Evolutionary conservation across 352 stramenopile genomes (phyloP).

Genomic region (Blastocystis sp.): DNA sequence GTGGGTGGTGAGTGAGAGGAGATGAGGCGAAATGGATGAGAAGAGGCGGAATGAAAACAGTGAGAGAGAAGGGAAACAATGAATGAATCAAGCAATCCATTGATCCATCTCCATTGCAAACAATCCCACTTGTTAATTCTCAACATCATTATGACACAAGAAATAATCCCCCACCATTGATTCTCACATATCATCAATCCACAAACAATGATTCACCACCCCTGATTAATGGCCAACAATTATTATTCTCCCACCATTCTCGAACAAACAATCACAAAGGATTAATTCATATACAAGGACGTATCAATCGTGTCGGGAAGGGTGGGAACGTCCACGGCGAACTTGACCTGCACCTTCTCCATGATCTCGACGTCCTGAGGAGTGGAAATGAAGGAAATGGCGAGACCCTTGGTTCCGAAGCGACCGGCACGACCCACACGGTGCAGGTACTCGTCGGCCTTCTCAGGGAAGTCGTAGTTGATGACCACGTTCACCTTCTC

Average conservation of each 20-base stretch:
- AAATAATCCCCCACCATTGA: not conserved
- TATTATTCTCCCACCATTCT: not conserved
- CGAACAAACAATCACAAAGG: not conserved
- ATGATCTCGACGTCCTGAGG: conserved; percentile 94
- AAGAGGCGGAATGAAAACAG: not conserved
- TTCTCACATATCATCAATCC: not conserved
- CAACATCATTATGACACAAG: too few species aligned
- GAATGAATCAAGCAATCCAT: not conserved
- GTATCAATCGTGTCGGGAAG: conserved; percentile 98
- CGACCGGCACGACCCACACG: conserved; percentile 91
- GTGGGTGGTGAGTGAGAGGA: too few species aligned
- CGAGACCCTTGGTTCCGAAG: conserved; percentile 99
- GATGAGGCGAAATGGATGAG: too few species aligned
- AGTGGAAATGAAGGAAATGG: conserved; percentile 98
- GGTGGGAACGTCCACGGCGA: conserved; percentile 98
- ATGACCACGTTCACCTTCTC: conserved; percentile 99
- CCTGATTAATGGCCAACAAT: not conserved
- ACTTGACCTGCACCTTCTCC: conserved; percentile 94
- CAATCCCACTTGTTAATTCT: too few species aligned
- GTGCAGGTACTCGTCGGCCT: conserved; percentile 97
- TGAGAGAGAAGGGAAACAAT: not conserved
- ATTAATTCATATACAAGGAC: conserved; percentile 89
- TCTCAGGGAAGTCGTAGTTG: conserved; percentile 99
- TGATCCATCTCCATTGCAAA: too few species aligned
- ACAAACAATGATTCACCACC: not conserved